Conservation (phyloP, 305 asterid genomes). For the Salvia sclarea region DNA sequence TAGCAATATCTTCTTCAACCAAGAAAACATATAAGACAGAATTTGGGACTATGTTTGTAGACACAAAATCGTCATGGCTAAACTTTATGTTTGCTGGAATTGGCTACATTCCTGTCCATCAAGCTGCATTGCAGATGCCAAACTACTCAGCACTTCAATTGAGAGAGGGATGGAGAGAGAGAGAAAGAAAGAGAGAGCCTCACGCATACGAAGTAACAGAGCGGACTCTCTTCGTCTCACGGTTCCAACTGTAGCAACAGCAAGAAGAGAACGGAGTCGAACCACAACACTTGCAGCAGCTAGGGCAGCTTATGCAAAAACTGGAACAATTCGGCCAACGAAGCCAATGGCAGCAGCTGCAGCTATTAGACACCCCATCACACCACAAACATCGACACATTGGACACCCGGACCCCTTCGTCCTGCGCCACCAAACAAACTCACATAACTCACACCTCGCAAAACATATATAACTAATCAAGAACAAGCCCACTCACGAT, state of each 20-base stretch:
- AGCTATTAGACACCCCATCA: not conserved
- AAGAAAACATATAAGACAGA: not conserved
- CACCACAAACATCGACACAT: not conserved
- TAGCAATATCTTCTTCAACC: not conserved
- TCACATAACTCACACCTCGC: not conserved
- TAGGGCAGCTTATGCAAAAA: slow-evolving; percentile 4
- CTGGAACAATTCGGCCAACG: slow-evolving; percentile 3
- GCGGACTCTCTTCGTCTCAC: not conserved
- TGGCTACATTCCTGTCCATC: not conserved
- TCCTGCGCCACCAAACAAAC: slow-evolving; percentile 9
- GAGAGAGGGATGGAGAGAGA: not conserved
- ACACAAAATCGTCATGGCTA: not conserved
- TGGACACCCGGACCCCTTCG: not conserved
- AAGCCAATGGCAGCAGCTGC: not conserved
- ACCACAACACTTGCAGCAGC: not conserved
- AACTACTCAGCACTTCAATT: not conserved
- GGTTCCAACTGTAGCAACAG: not conserved
- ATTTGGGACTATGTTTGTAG: not conserved
- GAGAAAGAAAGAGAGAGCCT: not conserved
- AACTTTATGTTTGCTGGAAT: not conserved
- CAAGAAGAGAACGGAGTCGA: not conserved
- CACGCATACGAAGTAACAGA: slow-evolving; percentile 8
- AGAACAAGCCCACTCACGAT: slow-evolving; percentile 3
- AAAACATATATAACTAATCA: not conserved
- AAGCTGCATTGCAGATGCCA: not conserved